These are phyloP conservation scores for Oleoguttula mirabilis DNA, from an alignment of 495 filamentous ascomycete species.

Conservation along the genomic window DNA sequence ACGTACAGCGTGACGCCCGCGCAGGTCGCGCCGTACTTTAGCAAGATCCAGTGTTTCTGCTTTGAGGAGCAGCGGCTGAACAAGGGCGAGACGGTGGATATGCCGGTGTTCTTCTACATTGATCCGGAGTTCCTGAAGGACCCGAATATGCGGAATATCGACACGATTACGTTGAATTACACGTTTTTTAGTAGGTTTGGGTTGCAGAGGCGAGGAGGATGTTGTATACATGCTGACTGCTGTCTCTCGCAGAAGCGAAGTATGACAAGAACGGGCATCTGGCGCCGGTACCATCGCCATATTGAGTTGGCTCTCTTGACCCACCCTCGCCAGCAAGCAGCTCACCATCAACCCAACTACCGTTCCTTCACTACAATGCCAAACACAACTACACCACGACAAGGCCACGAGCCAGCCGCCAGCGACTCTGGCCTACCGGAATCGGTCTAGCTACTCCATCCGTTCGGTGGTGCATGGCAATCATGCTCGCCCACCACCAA, in stretches of 20 bases:
- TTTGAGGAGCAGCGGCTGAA: conserved; percentile 94
- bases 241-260: conserved; percentile 26
- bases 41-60: conserved; percentile 99
- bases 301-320: too few species aligned
- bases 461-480: too few species aligned
- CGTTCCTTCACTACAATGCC: too few species aligned
- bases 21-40: conserved; percentile 94
- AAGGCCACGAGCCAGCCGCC: too few species aligned
- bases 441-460: too few species aligned
- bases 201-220: background rate
- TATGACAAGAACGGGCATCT: conserved; percentile 35
- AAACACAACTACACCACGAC: too few species aligned
- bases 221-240: background rate
- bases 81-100: conserved; percentile 94
- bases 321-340: too few species aligned
- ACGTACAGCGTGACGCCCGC: conserved; percentile 95
- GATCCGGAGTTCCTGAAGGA: conserved; percentile 92
- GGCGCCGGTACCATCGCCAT: conserved; percentile 25
- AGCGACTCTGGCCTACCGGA: too few species aligned
- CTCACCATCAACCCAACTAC: too few species aligned
- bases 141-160: conserved; percentile 81
- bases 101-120: conserved; percentile 99
- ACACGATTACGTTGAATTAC: conserved; percentile 90
- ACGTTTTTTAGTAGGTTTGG: conserved; percentile 87
- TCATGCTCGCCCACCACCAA: too few species aligned